phyloP scores from a whole-genome alignment of 1,284 basidiomycete genomes.

The Athelia sp. region DNA sequence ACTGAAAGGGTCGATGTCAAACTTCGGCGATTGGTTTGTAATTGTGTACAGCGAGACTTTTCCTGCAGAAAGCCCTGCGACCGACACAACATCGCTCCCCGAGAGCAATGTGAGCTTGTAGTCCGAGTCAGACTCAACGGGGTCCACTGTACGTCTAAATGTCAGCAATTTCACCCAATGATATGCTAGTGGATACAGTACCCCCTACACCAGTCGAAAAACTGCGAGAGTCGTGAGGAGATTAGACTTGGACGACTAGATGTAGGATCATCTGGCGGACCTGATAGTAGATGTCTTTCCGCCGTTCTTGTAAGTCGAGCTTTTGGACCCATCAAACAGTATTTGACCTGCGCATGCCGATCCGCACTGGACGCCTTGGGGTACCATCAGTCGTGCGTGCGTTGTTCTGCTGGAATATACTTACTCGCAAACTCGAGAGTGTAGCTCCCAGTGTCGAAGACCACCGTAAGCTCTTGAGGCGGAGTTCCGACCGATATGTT shows the following conservation, averaged over 20 bases:
- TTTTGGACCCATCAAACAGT: conserved; percentile 41
- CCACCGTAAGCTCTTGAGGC: conserved; percentile 39
- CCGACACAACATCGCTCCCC: conserved; percentile 39
- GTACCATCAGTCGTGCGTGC: not conserved
- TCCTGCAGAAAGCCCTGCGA: conserved; percentile 36
- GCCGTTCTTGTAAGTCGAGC: conserved; percentile 44
- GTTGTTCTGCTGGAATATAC: conserved; percentile 6
- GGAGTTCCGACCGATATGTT: conserved; percentile 47
- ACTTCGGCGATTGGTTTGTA: conserved; percentile 43
- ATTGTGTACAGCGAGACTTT: conserved; percentile 41
- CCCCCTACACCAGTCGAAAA: conserved; percentile 52
- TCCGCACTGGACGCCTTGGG: conserved; percentile 39
- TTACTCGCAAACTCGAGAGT: conserved; percentile 45
- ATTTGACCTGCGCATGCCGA: conserved; percentile 36
- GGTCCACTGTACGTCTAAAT: too few relatives aligned
- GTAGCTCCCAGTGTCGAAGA: conserved; percentile 50
- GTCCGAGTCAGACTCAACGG: conserved; percentile 38
- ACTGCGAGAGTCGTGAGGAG: conserved; percentile 12
- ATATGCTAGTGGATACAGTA: too few relatives aligned
- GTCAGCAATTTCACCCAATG: too few relatives aligned
- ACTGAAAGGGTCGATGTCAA: conserved; percentile 48
- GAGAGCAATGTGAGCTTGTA: conserved; percentile 38
- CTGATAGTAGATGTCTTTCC: conserved; percentile 32
- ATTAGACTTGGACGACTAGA: too few relatives aligned
- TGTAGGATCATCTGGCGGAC: too few relatives aligned